Evolutionary conservation across 306 rosid genomes (phyloP).

Genomic region (Comarum palustre): DNA sequence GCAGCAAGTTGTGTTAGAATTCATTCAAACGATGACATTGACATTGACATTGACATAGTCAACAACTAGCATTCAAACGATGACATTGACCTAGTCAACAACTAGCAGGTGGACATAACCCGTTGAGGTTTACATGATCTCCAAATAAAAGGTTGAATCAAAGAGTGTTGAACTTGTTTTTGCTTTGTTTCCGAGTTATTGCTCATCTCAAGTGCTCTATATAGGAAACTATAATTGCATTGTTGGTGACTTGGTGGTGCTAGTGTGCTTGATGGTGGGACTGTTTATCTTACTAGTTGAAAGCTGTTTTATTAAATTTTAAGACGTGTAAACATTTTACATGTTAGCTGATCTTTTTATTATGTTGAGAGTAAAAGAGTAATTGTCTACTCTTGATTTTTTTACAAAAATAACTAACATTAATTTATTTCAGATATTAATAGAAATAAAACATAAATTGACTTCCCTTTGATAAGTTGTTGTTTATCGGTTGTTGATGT

Average conservation of each 20-base stretch:
- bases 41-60: background rate
- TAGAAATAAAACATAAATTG: no score
- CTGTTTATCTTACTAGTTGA: background rate
- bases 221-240: background rate
- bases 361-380: no score
- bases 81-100: background rate
- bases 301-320: no score
- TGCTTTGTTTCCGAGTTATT: background rate
- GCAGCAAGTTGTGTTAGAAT: background rate
- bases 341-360: no score
- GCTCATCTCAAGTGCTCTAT: background rate
- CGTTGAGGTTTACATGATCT: background rate
- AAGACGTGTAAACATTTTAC: no score
- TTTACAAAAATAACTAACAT: no score
- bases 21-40: background rate
- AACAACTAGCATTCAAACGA: background rate
- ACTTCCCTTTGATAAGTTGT: no score
- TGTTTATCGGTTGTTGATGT: no score
- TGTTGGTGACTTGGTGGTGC: constrained; percentile 10
- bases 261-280: background rate
- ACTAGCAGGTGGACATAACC: background rate
- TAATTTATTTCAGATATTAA: no score
- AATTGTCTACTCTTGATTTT: no score
- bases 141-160: background rate
- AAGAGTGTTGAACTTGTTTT: background rate